Evolutionary conservation across 305 asterid species (phyloP).

Genomic region (Rubia balearica): DNA sequence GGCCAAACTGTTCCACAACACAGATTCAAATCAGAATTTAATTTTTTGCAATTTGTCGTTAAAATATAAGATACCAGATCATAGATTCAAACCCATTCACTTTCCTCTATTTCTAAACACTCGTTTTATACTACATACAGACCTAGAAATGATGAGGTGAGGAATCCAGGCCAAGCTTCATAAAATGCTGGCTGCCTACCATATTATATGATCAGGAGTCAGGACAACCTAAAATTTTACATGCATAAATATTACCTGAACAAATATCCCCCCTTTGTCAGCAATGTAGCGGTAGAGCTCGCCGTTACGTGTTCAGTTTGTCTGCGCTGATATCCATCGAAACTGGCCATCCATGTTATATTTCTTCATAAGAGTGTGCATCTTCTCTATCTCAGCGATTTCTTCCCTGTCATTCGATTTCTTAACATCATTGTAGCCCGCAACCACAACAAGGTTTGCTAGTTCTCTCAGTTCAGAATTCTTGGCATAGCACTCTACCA

Average conservation of each 20-base stretch:
- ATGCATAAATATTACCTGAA: slow-evolving; percentile 47
- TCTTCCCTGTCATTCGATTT: slow-evolving; percentile 90
- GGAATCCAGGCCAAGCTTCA: too few relatives aligned
- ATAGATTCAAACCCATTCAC: too few relatives aligned
- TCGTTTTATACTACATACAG: too few relatives aligned
- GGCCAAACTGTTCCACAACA: slow-evolving; percentile 64
- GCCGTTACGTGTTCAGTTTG: slow-evolving; percentile 77
- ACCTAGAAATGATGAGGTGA: too few relatives aligned
- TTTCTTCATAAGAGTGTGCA: slow-evolving; percentile 71
- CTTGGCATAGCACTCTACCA: slow-evolving; percentile 83
- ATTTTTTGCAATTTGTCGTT: background rate
- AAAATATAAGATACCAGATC: background rate
- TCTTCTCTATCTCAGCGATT: slow-evolving; percentile 85
- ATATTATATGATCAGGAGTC: background rate
- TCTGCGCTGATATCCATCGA: slow-evolving; percentile 83
- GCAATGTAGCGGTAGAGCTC: slow-evolving; percentile 96
- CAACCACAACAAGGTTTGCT: slow-evolving; percentile 87
- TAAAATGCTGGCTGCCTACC: too few relatives aligned
- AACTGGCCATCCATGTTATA: slow-evolving; percentile 64
- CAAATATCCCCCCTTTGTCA: slow-evolving; percentile 81
- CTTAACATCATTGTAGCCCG: slow-evolving; percentile 72
- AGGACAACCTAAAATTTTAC: background rate
- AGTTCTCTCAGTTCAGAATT: slow-evolving; percentile 56
- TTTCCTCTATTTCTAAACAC: too few relatives aligned
- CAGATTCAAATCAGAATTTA: background rate